These are phyloP conservation scores for Trichocomaceae sp. DNA, from an alignment of 2,329 filamentous ascomycete species.

Conservation along the genomic window DNA sequence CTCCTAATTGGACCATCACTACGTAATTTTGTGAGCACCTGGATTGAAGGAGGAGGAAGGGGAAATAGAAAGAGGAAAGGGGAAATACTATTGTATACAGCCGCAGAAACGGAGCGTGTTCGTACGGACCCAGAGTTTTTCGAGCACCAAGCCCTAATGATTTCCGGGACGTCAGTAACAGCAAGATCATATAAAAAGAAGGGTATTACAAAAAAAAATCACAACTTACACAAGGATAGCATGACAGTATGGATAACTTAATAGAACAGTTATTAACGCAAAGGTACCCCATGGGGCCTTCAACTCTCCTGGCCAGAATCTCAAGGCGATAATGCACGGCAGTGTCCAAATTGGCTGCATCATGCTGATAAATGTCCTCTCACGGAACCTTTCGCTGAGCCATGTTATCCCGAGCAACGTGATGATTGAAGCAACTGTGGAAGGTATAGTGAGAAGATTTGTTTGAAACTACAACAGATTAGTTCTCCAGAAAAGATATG, in stretches of 20 bases:
- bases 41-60: slow-evolving; percentile 17
- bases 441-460: slow-evolving; percentile 58
- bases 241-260: slow-evolving; percentile 54
- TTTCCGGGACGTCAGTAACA: not conserved
- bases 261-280: slow-evolving; percentile 46
- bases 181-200: too few relatives aligned
- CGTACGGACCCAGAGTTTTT: slow-evolving; percentile 38
- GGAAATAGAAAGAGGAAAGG: slow-evolving; percentile 19
- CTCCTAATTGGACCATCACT: slow-evolving; percentile 19
- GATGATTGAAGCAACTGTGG: slow-evolving; percentile 45
- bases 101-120: slow-evolving; percentile 37
- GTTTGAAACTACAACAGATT: slow-evolving; percentile 40
- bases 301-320: slow-evolving; percentile 40
- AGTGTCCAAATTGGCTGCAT: slow-evolving; percentile 50
- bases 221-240: slow-evolving; percentile 33
- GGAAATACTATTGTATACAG: slow-evolving; percentile 45
- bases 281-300: slow-evolving; percentile 49
- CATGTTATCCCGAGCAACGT: slow-evolving; percentile 44
- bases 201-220: too few relatives aligned
- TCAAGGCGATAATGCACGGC: slow-evolving; percentile 47
- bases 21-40: slow-evolving; percentile 14
- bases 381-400: slow-evolving; percentile 39
- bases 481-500: not conserved
- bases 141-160: slow-evolving; percentile 34
- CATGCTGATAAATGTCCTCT: slow-evolving; percentile 49